Evolutionary conservation across 2,329 filamentous ascomycete genomes (phyloP), one percentile per base, ranked within the genome.

Genomic region (Microsporum audouinii): DNA sequence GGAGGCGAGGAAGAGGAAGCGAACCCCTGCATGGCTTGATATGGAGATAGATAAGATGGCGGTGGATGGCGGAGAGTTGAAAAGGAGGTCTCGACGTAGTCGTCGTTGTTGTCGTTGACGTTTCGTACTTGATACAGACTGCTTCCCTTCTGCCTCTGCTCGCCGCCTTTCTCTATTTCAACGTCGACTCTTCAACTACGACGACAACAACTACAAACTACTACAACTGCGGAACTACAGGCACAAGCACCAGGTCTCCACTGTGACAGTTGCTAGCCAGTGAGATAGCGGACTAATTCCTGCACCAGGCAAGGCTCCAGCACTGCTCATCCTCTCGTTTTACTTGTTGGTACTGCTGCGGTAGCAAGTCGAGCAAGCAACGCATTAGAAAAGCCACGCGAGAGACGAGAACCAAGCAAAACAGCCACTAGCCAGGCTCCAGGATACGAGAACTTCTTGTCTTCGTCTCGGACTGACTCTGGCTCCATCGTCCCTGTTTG

Each of bases 321-420:
- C 43, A 47, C 6, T 8, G 17, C 43, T 47, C 17, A 10, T 17
- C 51, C n/a, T 34, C 51, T 56, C 31, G 23, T 17, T 29, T 56
- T 33, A 8, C 14, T 23, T 34, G 6, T n/a, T 56, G 29, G 17
- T 31, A 27, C 27, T 56, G 31, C 36, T 56, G 51, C n/a, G 31
- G 51, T n/a, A 36, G 51, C 17, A 23, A 23, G 17, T 23, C 17
- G 17, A 23, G 23, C 51, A 33, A 29, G 51, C 17, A 23, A 23
- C 17, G 17, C 17, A 23, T 23, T 23, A 23, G 17, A 23, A 23
- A 36, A 29, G 27, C 51, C 43, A 47, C 43, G 43, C 43, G 49
- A 53, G 49, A 53, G 31, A 53, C 49, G 49, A 53, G 49, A 14
- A 53, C 49, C 49, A 53, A 53, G 49, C 49, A 53, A 53, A 53